Conservation (phyloP, 202 grass and related monocot genomes). For the Hordeum pubiflorum region DNA sequence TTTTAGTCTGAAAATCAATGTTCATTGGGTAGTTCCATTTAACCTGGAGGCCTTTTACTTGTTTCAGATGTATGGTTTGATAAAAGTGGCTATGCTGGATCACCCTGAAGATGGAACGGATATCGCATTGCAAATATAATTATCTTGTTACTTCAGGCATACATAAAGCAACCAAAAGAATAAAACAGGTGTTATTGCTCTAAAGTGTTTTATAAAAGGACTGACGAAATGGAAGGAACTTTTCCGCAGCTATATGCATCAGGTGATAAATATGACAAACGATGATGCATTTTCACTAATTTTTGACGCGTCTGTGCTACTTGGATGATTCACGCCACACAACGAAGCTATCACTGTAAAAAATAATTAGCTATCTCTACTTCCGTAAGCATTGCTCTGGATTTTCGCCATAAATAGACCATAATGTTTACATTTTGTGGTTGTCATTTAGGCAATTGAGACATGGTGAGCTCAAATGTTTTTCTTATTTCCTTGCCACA, state of each 20-base stretch:
- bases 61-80: not conserved
- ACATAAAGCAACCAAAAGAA: constrained; percentile 94
- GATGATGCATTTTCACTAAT: too few relatives aligned
- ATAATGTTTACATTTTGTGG: too few relatives aligned
- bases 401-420: too few relatives aligned
- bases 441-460: too few relatives aligned
- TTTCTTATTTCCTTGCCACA: too few relatives aligned
- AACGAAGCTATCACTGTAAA: too few relatives aligned
- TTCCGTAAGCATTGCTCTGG: too few relatives aligned
- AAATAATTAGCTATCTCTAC: too few relatives aligned
- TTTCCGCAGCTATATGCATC: constrained; percentile 22
- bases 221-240: constrained; percentile 87
- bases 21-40: not conserved
- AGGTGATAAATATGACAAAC: too few relatives aligned
- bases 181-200: constrained; percentile 88
- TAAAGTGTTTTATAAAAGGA: constrained; percentile 81
- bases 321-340: too few relatives aligned
- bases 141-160: not conserved
- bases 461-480: too few relatives aligned
- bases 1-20: not conserved
- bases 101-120: not conserved
- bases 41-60: not conserved
- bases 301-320: too few relatives aligned
- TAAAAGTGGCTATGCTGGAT: not conserved
- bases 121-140: not conserved